phyloP scores from a whole-genome alignment of 805 yeast genomes.

The Yamadazyma phyllophila region DNA sequence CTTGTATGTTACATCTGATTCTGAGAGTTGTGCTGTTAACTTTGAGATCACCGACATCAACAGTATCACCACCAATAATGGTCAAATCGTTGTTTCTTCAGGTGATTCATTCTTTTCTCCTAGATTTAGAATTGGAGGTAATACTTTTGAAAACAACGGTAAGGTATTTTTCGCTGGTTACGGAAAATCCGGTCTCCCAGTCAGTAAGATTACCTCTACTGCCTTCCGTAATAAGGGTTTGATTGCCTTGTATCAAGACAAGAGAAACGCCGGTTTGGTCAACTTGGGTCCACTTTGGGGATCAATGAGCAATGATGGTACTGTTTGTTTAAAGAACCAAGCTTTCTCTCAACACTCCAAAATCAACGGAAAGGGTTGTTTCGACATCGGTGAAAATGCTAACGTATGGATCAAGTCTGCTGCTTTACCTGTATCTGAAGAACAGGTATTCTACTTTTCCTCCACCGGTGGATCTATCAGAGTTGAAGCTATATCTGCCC shows the following conservation, averaged over 20 bases:
- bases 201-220: slow-evolving; percentile 9
- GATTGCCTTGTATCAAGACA: slow-evolving; percentile 19
- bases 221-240: slow-evolving; percentile 19
- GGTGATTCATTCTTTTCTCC: slow-evolving; percentile 18
- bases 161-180: slow-evolving; percentile 19
- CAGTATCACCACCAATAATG: slow-evolving; percentile 16
- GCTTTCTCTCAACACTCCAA: slow-evolving; percentile 18
- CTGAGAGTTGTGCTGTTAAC: slow-evolving; percentile 13
- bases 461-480: slow-evolving; percentile 14
- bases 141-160: slow-evolving; percentile 23
- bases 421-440: slow-evolving; percentile 10
- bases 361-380: slow-evolving; percentile 23
- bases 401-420: slow-evolving; percentile 14
- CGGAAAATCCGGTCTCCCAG: slow-evolving; percentile 18
- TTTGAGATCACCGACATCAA: slow-evolving; percentile 12
- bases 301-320: slow-evolving; percentile 18
- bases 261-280: slow-evolving; percentile 18
- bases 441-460: slow-evolving; percentile 17
- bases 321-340: slow-evolving; percentile 21
- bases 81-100: slow-evolving; percentile 23
- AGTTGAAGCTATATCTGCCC: slow-evolving; percentile 15
- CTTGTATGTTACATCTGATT: slow-evolving; percentile 19
- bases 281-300: slow-evolving; percentile 15
- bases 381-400: slow-evolving; percentile 16
- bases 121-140: slow-evolving; percentile 17